Base-by-base conservation (phyloP, 768 basidiomycete genomes). In the Macrolepiota albuminosa region DNA sequence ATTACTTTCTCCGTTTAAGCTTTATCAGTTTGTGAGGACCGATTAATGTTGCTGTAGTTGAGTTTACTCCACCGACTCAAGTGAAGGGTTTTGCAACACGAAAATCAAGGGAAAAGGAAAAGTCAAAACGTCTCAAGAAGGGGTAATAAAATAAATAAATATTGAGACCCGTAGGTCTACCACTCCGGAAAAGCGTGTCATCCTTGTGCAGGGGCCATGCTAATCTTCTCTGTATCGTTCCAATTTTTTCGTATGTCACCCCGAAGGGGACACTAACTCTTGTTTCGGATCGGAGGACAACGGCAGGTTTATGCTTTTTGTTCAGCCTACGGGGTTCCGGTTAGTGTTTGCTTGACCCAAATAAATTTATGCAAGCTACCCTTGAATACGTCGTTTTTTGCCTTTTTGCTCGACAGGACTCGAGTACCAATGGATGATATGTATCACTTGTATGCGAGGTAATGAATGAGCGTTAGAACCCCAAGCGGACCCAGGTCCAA, bases 181-280 rank as follows among this genome's bases (percentile, higher is more conserved):
- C 88, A 89, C 88, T 90, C 89, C 87, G 88, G 87, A 83, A 89
- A 89, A 93, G 89, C 90, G 91, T 95, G 94, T 95, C 94, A 95
- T 96, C 94, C 95, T 96, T 97, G 94, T 96, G 95, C 95, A 96
- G 95, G 95, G 95, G 94, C 95, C 92, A 96, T 97, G 94, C 94
- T 95, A 95, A 96, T 95, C 95, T 96, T 95, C 94, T 96, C 93
- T 95, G 94, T 95, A 96, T 95, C 91, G 93, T 95, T 95, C 91
- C 93, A 93, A 94, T 90, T 93, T 93, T 94, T 91, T 89, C 88
- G 86, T 92, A 89, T 91, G 91, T 87, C 88, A 87, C 90, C 87
- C 87, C 87, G 86, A 89, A 89, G 87, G 87, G 87, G 87, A 86
- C 86, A 84, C 1, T 47, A 21, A 21, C 40, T 0, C 5, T 0